These are phyloP conservation scores for Colletotrichum australisinense DNA, from an alignment of 2,329 filamentous ascomycete genomes.

Conservation along the genomic window DNA sequence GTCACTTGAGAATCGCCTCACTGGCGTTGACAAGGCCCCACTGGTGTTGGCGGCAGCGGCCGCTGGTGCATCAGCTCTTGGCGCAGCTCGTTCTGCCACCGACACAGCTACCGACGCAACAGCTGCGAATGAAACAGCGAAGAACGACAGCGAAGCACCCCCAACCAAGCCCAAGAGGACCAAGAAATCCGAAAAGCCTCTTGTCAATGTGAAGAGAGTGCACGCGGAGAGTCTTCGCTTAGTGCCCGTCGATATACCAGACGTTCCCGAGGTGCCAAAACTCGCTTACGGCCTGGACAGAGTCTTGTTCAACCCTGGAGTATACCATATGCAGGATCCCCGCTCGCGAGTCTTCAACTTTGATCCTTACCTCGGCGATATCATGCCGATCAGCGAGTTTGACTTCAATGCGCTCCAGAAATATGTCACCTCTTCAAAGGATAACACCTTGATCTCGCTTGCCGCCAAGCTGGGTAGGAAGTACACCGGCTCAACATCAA, in stretches of 20 bases:
- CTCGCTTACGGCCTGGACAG: conserved; percentile 83
- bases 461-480: conserved; percentile 76
- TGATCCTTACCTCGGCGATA: conserved; percentile 90
- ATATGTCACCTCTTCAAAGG: conserved; percentile 93
- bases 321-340: conserved; percentile 91
- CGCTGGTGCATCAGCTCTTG: neutral
- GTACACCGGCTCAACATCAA: conserved; percentile 95
- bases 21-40: neutral
- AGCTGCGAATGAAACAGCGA: neutral
- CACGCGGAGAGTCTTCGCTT: conserved; percentile 39
- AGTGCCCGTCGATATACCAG: conserved; percentile 45
- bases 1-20: conserved; percentile 7
- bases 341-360: conserved; percentile 94
- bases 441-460: conserved; percentile 76
- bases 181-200: neutral
- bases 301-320: conserved; percentile 94
- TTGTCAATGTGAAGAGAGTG: conserved; percentile 9
- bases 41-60: neutral
- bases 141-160: neutral
- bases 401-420: conserved; percentile 87
- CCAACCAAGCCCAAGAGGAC: neutral
- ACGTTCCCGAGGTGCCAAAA: conserved; percentile 61
- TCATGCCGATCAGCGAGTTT: conserved; percentile 94
- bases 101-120: neutral
- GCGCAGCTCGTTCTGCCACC: neutral